Base-by-base conservation (phyloP, 192 early-diverging fungal genomes). In the Linnemannia elongata region DNA sequence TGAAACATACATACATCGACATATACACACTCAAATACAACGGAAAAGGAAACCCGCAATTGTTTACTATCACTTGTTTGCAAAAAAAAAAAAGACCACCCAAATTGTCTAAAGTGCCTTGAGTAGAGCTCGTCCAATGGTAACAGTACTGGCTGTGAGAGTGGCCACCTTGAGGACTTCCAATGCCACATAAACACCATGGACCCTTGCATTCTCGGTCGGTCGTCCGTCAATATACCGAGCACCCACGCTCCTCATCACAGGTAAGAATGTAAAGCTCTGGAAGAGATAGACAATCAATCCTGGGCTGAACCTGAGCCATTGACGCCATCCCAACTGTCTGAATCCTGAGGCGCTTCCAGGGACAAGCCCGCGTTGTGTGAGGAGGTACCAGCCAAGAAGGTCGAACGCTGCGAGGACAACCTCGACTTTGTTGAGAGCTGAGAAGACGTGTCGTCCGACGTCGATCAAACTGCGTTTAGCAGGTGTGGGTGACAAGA, bases 361-460 rank as follows among this genome's bases (percentile, higher is more conserved):
- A 17, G 75, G 42, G 41, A 81, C 36, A 1, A 81, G 72, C n/a
- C 78, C 74, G 3, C 85, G 85, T 41, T 78, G 79, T 0, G 41
- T 54, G 12, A 87, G 35, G 0, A 87, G 68, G 66, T 74, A 81
- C 85, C 85, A 87, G 44, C 85, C 85, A 7, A 87, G n/a, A 10
- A 88, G 38, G n/a, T 83, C 88, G 60, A 84, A 79, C 4, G 79
- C 47, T 15, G 88, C 77, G 18, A 88, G 66, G 47, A 81, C n/a
- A 20, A 88, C 79, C 41, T 88, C 88, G 9, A 83, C 82, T 41
- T 84, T 83, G 79, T 88, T 88, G 38, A 88, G 27, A 2, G 88
- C 88, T 1, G 88, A 88, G 71, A 88, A 88, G 10, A 88, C 88
- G 75, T 88, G 88, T 6, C 88, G 88, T 4, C 88, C 88, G 0